A percentile compares a stretch with the other conserved stretches of the same genome.
Evolutionary conservation across 2,329 filamentous ascomycete genomes (phyloP).

Genomic region (Nannizzia gypsea): DNA sequence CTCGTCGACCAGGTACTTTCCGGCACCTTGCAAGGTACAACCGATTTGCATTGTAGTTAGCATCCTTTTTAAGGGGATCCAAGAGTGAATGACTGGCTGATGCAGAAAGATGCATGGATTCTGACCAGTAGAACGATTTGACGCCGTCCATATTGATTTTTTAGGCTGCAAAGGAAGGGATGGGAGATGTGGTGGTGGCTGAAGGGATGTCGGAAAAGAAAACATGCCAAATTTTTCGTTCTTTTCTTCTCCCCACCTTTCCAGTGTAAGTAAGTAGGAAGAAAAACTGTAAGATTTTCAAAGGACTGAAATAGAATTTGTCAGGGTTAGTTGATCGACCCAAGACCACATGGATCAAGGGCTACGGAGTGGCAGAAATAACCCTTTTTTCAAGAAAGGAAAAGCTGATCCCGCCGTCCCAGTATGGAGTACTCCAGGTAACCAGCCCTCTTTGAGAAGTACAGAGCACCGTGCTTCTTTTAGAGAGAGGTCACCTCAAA

Average conservation of each 20-base stretch:
- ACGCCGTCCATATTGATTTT: slow-evolving; percentile 6
- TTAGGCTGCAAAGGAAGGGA: neutral
- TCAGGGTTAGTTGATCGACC: slow-evolving; percentile 5
- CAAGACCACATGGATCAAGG: slow-evolving; percentile 8
- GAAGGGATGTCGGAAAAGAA: slow-evolving; percentile 5
- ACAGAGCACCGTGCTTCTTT: neutral
- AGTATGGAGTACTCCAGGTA: neutral
- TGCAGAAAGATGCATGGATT: slow-evolving; percentile 5
- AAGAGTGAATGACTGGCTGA: slow-evolving; percentile 5
- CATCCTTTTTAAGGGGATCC: slow-evolving; percentile 6
- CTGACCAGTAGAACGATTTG: neutral
- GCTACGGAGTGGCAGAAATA: slow-evolving; percentile 2
- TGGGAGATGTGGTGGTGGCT: slow-evolving; percentile 1
- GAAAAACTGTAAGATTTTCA: neutral
- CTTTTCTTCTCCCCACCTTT: slow-evolving; percentile 2
- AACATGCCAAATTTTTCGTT: slow-evolving; percentile 1
- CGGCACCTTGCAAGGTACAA: slow-evolving; percentile 6
- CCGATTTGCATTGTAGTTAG: neutral
- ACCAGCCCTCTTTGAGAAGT: neutral
- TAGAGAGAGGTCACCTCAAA: slow-evolving; percentile 3
- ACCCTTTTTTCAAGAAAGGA: neutral
- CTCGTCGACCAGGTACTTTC: slow-evolving; percentile 3
- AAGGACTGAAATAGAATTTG: neutral
- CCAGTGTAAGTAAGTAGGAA: neutral
- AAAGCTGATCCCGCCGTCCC: slow-evolving; percentile 4